Evolutionary conservation across 345 rosid genomes (phyloP).

Genomic region (Angophora floribunda): DNA sequence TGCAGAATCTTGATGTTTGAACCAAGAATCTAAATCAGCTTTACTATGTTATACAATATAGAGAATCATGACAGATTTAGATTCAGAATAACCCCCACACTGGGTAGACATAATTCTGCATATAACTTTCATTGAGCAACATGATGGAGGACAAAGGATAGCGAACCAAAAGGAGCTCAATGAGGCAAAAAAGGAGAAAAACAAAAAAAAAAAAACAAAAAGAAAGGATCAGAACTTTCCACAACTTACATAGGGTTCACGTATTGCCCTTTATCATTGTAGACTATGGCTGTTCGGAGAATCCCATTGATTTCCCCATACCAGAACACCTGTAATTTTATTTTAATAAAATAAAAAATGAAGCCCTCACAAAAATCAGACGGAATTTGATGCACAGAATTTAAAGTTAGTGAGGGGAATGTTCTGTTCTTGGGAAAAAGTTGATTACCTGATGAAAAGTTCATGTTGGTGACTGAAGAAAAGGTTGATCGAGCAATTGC

Average conservation of each 20-base stretch:
- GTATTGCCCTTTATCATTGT: neutral
- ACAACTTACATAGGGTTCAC: neutral
- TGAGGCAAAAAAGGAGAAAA: neutral
- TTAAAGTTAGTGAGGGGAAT: neutral
- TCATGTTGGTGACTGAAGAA: conserved; percentile 1
- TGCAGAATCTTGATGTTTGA: neutral
- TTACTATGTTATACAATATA: neutral
- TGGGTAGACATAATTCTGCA: neutral
- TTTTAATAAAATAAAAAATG: neutral
- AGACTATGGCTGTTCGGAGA: neutral
- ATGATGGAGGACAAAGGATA: neutral
- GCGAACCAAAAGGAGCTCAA: neutral
- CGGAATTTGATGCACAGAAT: neutral
- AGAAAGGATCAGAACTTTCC: neutral
- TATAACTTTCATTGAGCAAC: neutral
- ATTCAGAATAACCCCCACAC: neutral
- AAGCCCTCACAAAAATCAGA: neutral
- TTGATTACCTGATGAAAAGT: conserved; percentile 24
- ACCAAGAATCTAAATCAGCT: neutral
- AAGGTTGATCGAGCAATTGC: conserved; percentile 30
- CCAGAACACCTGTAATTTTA: neutral
- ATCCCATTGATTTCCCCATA: neutral
- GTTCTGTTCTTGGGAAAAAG: neutral
- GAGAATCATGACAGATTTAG: neutral
- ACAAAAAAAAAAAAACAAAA: neutral